Conservation (phyloP, 2,329 filamentous ascomycete genomes). For the Arachnopeziza araneosa region DNA sequence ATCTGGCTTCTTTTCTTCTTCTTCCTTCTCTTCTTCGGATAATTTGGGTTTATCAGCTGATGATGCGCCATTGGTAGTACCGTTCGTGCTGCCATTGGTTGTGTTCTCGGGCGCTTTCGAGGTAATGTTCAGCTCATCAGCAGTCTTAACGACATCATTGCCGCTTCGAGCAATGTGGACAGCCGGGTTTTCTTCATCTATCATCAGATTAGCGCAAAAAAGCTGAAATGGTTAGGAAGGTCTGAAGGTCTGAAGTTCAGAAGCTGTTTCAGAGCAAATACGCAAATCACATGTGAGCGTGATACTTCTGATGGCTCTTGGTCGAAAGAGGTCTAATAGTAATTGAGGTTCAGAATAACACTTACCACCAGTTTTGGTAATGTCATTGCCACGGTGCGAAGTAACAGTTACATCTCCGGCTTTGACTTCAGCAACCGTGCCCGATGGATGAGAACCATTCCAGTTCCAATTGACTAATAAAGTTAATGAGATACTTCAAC, state of each 20-base stretch:
- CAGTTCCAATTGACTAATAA: conserved; percentile 57
- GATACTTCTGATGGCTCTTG: too few relatives aligned
- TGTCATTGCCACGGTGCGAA: conserved; percentile 56
- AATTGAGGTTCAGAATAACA: too few relatives aligned
- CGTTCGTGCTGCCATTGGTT: conserved; percentile 4
- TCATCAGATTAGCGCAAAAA: too few relatives aligned
- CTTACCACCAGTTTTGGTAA: conserved; percentile 52
- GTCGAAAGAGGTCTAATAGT: too few relatives aligned
- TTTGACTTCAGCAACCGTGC: conserved; percentile 52
- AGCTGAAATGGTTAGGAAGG: too few relatives aligned
- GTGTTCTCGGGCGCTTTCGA: conserved; percentile 17
- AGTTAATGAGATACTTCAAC: not conserved
- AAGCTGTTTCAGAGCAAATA: too few relatives aligned
- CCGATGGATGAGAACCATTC: conserved; percentile 48
- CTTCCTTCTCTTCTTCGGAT: conserved; percentile 22
- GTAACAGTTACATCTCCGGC: conserved; percentile 55
- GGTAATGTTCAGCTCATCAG: conserved; percentile 50
- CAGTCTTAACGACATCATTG: conserved; percentile 60
- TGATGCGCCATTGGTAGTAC: conserved; percentile 10
- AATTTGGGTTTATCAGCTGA: not conserved
- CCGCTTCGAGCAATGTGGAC: conserved; percentile 53
- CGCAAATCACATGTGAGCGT: too few relatives aligned
- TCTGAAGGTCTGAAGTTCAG: too few relatives aligned
- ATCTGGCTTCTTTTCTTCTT: conserved; percentile 27
- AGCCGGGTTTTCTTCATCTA: conserved; percentile 50